phyloP scores from a whole-genome alignment of 2,329 filamentous ascomycete genomes.

The Penicillium sp. region DNA sequence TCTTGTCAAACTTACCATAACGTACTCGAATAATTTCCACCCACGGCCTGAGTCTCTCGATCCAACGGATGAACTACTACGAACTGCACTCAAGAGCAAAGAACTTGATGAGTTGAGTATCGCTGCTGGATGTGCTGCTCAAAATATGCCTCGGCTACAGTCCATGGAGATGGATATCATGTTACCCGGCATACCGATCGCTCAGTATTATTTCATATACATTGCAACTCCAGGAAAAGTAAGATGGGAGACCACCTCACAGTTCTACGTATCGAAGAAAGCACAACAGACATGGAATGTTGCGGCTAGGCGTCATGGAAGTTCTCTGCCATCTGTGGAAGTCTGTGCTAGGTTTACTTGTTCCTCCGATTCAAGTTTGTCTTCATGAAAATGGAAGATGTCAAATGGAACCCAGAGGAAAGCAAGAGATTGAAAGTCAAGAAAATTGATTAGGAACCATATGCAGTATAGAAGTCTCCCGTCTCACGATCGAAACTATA shows the following conservation, averaged over 20 bases:
- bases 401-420: accelerated
- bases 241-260: neutral
- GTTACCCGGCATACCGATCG: accelerated
- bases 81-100: neutral
- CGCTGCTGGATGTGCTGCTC: neutral
- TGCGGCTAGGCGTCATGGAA: neutral
- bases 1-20: neutral
- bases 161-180: neutral
- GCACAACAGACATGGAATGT: neutral
- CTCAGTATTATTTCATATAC: neutral
- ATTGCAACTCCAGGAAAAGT: neutral
- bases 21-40: neutral
- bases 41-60: neutral
- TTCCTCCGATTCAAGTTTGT: neutral
- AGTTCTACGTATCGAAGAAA: neutral
- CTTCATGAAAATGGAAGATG: neutral
- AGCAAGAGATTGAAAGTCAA: neutral
- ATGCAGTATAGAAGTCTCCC: no score
- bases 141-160: neutral
- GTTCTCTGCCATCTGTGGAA: neutral
- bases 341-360: neutral
- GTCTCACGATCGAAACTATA: no score
- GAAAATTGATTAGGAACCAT: neutral
- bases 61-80: no score
- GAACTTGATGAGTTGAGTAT: neutral